Evolutionary conservation across 2,329 filamentous ascomycete species (phyloP).

Genomic region (Alternaria novae-zelandiae): DNA sequence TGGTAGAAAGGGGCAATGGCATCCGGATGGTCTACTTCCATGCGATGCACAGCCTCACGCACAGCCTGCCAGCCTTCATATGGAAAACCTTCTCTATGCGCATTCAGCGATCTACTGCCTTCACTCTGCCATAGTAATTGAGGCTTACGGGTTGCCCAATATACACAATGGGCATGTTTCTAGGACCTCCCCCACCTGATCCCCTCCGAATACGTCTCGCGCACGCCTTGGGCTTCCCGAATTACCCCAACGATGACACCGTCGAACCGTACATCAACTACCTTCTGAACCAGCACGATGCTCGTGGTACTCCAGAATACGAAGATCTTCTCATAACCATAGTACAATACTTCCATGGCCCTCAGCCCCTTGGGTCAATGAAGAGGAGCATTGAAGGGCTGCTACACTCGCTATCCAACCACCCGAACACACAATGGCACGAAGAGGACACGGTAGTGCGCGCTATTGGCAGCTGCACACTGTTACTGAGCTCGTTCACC

Average conservation of each 20-base stretch:
- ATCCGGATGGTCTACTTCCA: fast-evolving
- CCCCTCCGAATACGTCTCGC: slow-evolving; percentile 6
- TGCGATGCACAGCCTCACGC: neutral
- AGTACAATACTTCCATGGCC: neutral
- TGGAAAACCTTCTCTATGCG: neutral
- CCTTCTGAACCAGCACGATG: slow-evolving; percentile 21
- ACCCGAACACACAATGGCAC: neutral
- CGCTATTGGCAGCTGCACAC: neutral
- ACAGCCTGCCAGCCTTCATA: neutral
- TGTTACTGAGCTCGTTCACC: neutral
- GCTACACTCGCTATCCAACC: neutral
- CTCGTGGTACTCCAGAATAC: slow-evolving; percentile 13
- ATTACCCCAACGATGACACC: slow-evolving; percentile 8
- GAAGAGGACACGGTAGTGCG: neutral
- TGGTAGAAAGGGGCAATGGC: neutral
- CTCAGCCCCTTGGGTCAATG: neutral
- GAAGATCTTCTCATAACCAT: neutral
- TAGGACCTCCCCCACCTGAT: neutral
- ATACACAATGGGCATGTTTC: neutral
- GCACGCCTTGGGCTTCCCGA: slow-evolving; percentile 13
- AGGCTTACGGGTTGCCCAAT: neutral
- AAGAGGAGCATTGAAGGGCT: neutral
- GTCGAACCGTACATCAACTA: slow-evolving; percentile 28
- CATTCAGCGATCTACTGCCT: neutral
- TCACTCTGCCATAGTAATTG: neutral